Conservation (phyloP, 495 filamentous ascomycete genomes). For the Podospora bellae-mahoneyi region DNA sequence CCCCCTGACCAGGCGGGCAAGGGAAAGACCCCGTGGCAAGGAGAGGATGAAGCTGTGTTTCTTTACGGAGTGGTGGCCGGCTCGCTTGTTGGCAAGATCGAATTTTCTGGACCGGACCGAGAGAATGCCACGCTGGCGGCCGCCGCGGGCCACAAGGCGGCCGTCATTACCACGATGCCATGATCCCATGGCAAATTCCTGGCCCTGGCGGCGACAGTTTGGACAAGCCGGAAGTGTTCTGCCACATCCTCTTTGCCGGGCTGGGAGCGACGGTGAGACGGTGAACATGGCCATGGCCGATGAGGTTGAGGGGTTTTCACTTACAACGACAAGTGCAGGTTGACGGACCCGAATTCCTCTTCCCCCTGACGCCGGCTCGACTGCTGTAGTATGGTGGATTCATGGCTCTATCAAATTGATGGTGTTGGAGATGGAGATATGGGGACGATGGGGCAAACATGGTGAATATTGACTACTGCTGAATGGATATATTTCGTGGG, state of each 20-base stretch:
- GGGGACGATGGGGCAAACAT: not conserved
- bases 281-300: not conserved
- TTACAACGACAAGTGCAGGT: constrained; percentile 9
- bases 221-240: constrained; percentile 5
- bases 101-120: constrained; percentile 12
- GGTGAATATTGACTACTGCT: not conserved
- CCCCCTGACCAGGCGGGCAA: constrained; percentile 10
- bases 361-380: not conserved
- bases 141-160: constrained; percentile 6
- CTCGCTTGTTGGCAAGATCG: constrained; percentile 7
- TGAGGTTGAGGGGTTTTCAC: not conserved
- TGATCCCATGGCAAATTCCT: not conserved
- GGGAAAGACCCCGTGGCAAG: constrained; percentile 11
- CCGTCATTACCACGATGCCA: constrained; percentile 11
- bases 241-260: constrained; percentile 11
- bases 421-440: constrained; percentile 1
- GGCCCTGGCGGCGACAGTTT: constrained; percentile 7
- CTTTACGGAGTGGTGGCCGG: not conserved
- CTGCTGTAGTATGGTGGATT: constrained; percentile 1
- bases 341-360: not conserved
- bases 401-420: constrained; percentile 3
- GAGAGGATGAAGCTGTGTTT: constrained; percentile 8
- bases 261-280: constrained; percentile 6
- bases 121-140: constrained; percentile 10
- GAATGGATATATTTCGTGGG: not conserved